Base-by-base conservation (phyloP, 495 filamentous ascomycete genomes). In the Xylaria intraflava region DNA sequence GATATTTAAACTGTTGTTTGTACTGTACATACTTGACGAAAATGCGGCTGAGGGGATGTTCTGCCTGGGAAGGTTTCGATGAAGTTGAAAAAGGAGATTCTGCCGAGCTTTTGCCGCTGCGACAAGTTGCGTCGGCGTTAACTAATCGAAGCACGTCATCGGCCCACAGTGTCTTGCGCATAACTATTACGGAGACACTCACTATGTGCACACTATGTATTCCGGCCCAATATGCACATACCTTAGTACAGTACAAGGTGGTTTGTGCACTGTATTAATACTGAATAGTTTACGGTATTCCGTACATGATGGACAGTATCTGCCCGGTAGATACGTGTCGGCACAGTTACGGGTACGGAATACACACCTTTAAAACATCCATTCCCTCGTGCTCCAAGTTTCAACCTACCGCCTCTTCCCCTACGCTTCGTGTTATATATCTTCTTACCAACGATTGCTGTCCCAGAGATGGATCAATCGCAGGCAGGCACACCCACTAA, bases 381-480 rank as follows among this genome's bases (percentile, higher is more conserved):
- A n/a, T n/a, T n/a, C n/a, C n/a, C n/a, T n/a, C n/a, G n/a, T n/a
- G n/a, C n/a, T n/a, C n/a, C n/a, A n/a, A n/a, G n/a, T n/a, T n/a
- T n/a, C n/a, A n/a, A n/a, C n/a, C n/a, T n/a, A n/a, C n/a, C n/a
- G n/a, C n/a, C n/a, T n/a, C n/a, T n/a, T n/a, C n/a, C n/a, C n/a
- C n/a, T n/a, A n/a, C n/a, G n/a, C n/a, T 3, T 23, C 29, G n/a
- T 19, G 12, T 14, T 30, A 35, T n/a, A 1, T 36, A n/a, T 30
- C 17, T 12, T 10, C 30, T 27, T 6, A 19, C 24, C 26, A 3
- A 46, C 19, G 8, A 19, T 30, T 45, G 2, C 23, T 12, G 30
- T 30, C 54, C 8, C 38, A 38, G 36, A 27, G 20, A 76, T 76
- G 72, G 68, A 74, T 47, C 61, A 60, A 14, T 17, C 65, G 29